phyloP scores from a whole-genome alignment of 495 filamentous ascomycete species.

The Annulohypoxylon stygium region DNA sequence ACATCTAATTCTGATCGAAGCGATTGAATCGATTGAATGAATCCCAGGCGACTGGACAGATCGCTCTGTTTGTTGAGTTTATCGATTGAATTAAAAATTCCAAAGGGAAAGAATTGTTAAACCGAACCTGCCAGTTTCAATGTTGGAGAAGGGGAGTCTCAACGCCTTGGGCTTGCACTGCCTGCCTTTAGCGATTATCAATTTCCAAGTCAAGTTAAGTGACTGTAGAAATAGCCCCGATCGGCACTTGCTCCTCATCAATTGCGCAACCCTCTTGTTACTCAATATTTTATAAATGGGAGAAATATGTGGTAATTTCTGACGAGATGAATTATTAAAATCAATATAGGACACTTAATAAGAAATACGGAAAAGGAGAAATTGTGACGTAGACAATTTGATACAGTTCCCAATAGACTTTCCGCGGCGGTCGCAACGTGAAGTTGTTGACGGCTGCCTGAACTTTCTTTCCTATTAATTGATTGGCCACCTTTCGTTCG shows the following conservation, averaged over 20 bases:
- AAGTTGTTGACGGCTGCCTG: not conserved
- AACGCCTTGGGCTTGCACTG: slow-evolving; percentile 36
- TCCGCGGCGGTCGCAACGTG: not conserved
- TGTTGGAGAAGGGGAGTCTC: slow-evolving; percentile 28
- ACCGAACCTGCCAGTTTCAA: slow-evolving; percentile 23
- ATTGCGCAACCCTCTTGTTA: slow-evolving; percentile 8
- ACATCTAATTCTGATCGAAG: not conserved
- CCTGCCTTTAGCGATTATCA: slow-evolving; percentile 29
- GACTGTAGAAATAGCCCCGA: slow-evolving; percentile 44
- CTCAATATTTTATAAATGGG: slow-evolving; percentile 7
- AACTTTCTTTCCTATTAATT: slow-evolving; percentile 3
- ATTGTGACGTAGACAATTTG: not conserved
- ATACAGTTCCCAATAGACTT: slow-evolving; percentile 6
- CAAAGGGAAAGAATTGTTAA: slow-evolving; percentile 21
- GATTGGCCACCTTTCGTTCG: not conserved
- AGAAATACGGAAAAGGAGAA: not conserved
- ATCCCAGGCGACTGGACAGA: not conserved
- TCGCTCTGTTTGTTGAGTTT: not conserved
- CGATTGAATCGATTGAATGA: not conserved
- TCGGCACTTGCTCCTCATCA: slow-evolving; percentile 37
- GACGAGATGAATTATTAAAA: slow-evolving; percentile 1
- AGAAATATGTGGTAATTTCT: slow-evolving; percentile 2
- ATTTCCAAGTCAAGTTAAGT: slow-evolving; percentile 41
- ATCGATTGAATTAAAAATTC: slow-evolving; percentile 16
- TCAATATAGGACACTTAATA: not conserved